Conservation (phyloP, 2,329 filamentous ascomycete genomes). For the Rutstroemia sp. region DNA sequence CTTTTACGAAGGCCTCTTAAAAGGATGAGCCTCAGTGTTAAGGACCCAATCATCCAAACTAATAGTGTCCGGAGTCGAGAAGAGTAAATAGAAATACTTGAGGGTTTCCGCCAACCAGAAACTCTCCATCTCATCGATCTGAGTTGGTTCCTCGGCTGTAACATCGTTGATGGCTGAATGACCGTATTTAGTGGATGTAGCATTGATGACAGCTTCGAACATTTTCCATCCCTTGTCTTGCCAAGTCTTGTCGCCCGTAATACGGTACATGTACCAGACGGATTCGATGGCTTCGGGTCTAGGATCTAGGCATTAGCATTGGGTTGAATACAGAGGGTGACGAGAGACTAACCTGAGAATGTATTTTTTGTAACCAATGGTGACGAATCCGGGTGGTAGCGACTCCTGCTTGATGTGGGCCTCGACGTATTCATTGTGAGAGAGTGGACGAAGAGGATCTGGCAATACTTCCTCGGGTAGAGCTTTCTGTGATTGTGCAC, state of each 20-base stretch:
- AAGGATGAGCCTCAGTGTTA: constrained; percentile 36
- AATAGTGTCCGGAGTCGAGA: constrained; percentile 54
- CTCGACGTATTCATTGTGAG: constrained; percentile 48
- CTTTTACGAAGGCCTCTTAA: constrained; percentile 20
- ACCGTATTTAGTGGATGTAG: constrained; percentile 58
- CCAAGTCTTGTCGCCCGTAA: constrained; percentile 69
- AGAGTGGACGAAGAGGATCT: constrained; percentile 28
- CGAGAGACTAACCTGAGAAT: constrained; percentile 49
- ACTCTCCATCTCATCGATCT: constrained; percentile 68
- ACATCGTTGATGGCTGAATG: constrained; percentile 67
- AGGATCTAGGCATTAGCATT: constrained; percentile 10
- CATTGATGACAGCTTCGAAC: constrained; percentile 64
- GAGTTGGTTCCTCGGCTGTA: constrained; percentile 33
- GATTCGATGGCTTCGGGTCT: constrained; percentile 71
- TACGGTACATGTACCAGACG: constrained; percentile 84
- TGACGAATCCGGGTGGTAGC: constrained; percentile 44
- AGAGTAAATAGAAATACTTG: constrained; percentile 87
- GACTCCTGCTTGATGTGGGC: constrained; percentile 36
- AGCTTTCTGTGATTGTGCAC: constrained; percentile 3
- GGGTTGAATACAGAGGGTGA: constrained; percentile 5
- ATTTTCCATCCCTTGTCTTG: constrained; percentile 82
- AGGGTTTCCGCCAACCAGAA: constrained; percentile 89
- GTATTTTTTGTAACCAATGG: constrained; percentile 42
- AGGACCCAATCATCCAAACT: constrained; percentile 62
- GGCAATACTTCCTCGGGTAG: not conserved